phyloP scores from a whole-genome alignment of 306 rosid genomes.

The Trifolium pratense region DNA sequence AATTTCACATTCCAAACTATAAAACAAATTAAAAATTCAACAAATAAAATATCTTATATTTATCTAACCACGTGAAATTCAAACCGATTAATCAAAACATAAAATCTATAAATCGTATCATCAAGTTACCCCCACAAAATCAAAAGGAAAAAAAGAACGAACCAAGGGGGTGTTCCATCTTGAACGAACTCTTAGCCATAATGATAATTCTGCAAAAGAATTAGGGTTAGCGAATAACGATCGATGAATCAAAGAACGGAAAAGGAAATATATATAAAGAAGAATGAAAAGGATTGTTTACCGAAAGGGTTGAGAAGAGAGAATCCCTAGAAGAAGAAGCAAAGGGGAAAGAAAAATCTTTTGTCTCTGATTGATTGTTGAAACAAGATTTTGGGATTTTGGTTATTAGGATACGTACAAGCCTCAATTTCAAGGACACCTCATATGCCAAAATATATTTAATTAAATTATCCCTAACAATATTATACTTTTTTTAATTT shows the following conservation, averaged over 20 bases:
- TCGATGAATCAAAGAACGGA: background rate
- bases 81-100: background rate
- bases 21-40: background rate
- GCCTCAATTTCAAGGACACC: background rate
- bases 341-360: background rate
- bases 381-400: background rate
- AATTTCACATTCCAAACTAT: background rate
- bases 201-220: conserved; percentile 34
- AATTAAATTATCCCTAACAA: too few relatives aligned
- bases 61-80: background rate
- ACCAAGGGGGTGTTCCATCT: conserved; percentile 62
- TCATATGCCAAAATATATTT: background rate
- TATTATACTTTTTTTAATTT: too few relatives aligned
- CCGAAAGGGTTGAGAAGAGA: conserved; percentile 8
- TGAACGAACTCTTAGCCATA: conserved; percentile 60
- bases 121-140: too few relatives aligned
- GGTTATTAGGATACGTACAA: background rate
- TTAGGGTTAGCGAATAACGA: conserved; percentile 45
- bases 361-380: background rate
- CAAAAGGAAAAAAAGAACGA: conserved; percentile 33
- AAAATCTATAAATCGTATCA: too few relatives aligned
- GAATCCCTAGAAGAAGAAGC: conserved; percentile 21
- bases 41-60: background rate
- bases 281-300: conserved; percentile 24
- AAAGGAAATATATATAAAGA: too few relatives aligned